Percentiles rank a stretch among this genome's conserved stretches.
phyloP scores from a whole-genome alignment of 1,139 yeast genomes.

The Scheffersomyces stambukii region DNA sequence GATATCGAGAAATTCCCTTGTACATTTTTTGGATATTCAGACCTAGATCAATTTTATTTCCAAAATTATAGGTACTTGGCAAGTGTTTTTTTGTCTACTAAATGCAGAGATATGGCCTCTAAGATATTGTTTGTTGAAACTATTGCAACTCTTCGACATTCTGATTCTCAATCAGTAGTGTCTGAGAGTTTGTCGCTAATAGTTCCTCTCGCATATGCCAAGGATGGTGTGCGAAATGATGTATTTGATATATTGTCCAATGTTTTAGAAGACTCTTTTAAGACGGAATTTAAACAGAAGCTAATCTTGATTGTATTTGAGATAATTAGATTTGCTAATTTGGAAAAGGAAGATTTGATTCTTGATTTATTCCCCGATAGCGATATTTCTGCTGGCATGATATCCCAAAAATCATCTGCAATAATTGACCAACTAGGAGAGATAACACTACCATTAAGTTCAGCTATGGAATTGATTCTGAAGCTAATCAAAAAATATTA shows the following conservation, averaged over 20 bases:
- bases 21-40: slow-evolving; percentile 28
- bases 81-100: slow-evolving; percentile 28
- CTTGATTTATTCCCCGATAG: slow-evolving; percentile 10
- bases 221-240: slow-evolving; percentile 36
- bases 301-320: slow-evolving; percentile 19
- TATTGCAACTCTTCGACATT: slow-evolving; percentile 14
- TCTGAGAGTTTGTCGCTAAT: slow-evolving; percentile 29
- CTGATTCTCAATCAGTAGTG: slow-evolving; percentile 17
- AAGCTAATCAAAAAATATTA: slow-evolving; percentile 17
- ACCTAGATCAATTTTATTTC: slow-evolving; percentile 21
- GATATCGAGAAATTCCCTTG: slow-evolving; percentile 35
- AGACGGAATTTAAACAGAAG: slow-evolving; percentile 15
- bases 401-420: slow-evolving; percentile 5
- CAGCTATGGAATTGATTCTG: slow-evolving; percentile 22
- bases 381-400: slow-evolving; percentile 9
- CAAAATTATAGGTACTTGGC: slow-evolving; percentile 30
- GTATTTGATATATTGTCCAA: slow-evolving; percentile 21
- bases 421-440: slow-evolving; percentile 6
- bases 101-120: slow-evolving; percentile 4
- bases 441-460: slow-evolving; percentile 20
- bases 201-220: slow-evolving; percentile 44
- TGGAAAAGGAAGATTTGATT: slow-evolving; percentile 23
- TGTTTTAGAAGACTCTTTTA: slow-evolving; percentile 13
- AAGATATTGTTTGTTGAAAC: slow-evolving; percentile 12
- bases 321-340: slow-evolving; percentile 37